Evolutionary conservation across 1,284 basidiomycete genomes (phyloP).

Genomic region (Bondarzewia mesenterica): DNA sequence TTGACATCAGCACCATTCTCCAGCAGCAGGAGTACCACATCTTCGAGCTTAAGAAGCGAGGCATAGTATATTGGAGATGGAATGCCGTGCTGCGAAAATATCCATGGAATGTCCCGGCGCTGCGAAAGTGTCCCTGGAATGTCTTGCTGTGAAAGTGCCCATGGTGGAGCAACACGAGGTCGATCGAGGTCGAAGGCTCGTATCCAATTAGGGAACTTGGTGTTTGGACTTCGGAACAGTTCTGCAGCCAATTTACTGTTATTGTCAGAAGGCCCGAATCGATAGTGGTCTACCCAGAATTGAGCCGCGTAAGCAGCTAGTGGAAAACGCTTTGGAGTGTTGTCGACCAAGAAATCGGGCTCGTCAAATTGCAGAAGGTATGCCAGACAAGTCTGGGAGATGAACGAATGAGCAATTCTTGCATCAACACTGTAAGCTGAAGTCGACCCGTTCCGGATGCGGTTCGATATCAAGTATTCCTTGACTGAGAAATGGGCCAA

Average conservation of each 20-base stretch:
- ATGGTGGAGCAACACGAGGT: too few species aligned
- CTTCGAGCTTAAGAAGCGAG: background rate
- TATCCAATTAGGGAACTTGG: background rate
- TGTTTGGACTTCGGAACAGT: background rate
- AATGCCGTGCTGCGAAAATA: background rate
- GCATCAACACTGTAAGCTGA: background rate
- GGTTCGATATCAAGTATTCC: background rate
- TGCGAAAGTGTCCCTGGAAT: background rate
- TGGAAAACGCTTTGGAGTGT: background rate
- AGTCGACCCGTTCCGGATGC: background rate
- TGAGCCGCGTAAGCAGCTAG: background rate
- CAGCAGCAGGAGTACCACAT: background rate
- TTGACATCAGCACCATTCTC: background rate
- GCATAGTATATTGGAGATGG: background rate
- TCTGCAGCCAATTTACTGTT: background rate
- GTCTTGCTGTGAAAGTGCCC: too few species aligned
- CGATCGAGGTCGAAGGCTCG: background rate
- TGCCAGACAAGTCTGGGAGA: background rate
- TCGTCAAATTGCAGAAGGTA: background rate
- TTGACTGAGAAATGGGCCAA: background rate
- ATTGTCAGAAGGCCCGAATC: background rate
- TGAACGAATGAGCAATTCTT: background rate
- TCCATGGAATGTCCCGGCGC: too few species aligned
- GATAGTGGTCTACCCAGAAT: background rate
- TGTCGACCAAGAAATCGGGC: background rate